Evolutionary conservation across 441 rosid genomes (phyloP).

Genomic region (Gossypium davidsonii): DNA sequence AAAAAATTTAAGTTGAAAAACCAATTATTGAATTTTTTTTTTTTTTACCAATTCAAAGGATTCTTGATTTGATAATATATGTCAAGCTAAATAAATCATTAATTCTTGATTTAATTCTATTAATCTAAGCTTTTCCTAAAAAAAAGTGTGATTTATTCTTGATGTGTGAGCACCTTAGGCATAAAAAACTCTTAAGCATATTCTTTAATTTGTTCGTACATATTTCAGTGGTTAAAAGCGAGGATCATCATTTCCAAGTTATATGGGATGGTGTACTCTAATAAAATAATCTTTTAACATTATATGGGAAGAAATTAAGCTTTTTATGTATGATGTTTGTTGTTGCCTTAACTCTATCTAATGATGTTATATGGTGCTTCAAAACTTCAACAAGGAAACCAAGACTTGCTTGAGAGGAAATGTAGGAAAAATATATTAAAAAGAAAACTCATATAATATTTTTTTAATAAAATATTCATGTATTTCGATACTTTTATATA

Average conservation of each 20-base stretch:
- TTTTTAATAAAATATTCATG: background rate
- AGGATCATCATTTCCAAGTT: constrained; percentile 29
- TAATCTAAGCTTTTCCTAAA: background rate
- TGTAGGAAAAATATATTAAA: background rate
- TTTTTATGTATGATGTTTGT: constrained; percentile 5
- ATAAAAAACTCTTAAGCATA: background rate
- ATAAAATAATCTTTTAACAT: background rate
- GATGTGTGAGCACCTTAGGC: background rate
- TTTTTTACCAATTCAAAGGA: no score
- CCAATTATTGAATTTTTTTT: no score
- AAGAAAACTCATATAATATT: background rate
- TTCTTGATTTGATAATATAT: no score
- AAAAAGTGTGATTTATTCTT: background rate
- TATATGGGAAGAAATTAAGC: background rate
- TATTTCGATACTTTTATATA: background rate
- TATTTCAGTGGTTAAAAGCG: constrained; percentile 17
- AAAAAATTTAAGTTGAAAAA: no score
- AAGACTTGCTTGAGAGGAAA: background rate
- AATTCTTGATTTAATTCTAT: no score
- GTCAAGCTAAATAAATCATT: no score
- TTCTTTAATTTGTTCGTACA: background rate
- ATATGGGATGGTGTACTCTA: constrained; percentile 12
- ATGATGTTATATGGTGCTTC: constrained; percentile 17
- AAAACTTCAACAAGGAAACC: background rate
- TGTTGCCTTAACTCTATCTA: constrained; percentile 5